Conservation (phyloP, 2,329 filamentous ascomycete genomes). For the Teratosphaeria nubilosa region DNA sequence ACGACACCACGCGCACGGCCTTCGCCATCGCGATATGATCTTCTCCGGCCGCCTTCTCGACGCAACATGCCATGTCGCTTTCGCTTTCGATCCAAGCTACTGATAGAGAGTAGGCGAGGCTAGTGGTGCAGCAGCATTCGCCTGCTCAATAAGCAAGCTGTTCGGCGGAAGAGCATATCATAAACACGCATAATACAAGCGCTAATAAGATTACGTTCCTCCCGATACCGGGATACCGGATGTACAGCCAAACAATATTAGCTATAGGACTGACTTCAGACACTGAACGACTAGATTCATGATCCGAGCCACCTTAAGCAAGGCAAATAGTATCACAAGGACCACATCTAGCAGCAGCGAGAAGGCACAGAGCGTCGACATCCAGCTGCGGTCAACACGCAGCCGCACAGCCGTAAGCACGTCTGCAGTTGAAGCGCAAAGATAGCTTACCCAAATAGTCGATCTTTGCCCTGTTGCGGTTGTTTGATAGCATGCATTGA, state of each 20-base stretch:
- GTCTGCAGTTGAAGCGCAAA: background rate
- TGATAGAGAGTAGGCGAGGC: no score
- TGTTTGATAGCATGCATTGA: background rate
- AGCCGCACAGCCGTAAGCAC: background rate
- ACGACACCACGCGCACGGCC: no score
- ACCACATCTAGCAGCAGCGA: conserved; percentile 18
- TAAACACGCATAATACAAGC: background rate
- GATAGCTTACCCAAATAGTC: background rate
- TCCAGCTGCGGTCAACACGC: background rate
- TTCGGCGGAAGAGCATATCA: background rate
- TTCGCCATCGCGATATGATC: background rate
- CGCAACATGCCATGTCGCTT: background rate
- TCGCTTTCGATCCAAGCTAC: background rate
- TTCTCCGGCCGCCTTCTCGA: background rate
- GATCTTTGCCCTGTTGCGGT: background rate
- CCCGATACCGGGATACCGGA: background rate
- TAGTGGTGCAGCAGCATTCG: no score
- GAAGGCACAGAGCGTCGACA: conserved; percentile 11
- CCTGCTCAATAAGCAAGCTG: background rate
- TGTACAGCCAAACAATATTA: conserved; percentile 12
- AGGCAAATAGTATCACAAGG: conserved; percentile 17
- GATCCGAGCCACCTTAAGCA: conserved; percentile 14
- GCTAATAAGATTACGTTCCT: background rate
- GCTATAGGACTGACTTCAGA: conserved; percentile 17
- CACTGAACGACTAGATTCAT: conserved; percentile 15